phyloP scores from a whole-genome alignment of 106 monocot species.

The Vanilla planifolia region DNA sequence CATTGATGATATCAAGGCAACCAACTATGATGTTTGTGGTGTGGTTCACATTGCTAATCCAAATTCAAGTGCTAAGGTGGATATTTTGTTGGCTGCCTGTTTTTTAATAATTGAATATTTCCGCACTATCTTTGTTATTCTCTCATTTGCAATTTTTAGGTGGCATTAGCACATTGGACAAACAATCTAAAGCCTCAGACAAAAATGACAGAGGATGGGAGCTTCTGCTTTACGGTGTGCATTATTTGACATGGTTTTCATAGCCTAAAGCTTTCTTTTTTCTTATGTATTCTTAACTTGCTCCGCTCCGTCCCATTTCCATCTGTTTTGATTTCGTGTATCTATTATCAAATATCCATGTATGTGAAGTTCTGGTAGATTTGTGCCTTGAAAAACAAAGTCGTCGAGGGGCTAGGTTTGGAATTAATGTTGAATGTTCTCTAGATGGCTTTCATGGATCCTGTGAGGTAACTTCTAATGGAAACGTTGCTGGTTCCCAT shows the following conservation, averaged over 20 bases:
- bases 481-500: too few relatives aligned
- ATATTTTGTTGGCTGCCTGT: neutral
- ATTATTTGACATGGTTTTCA: neutral
- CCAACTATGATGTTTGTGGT: slow-evolving; percentile 81
- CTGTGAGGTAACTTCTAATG: too few relatives aligned
- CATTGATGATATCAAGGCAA: slow-evolving; percentile 72
- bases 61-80: slow-evolving; percentile 73
- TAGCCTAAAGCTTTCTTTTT: neutral
- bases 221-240: slow-evolving; percentile 87
- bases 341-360: too few relatives aligned
- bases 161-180: slow-evolving; percentile 73
- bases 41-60: slow-evolving; percentile 36
- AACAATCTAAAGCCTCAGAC: slow-evolving; percentile 63
- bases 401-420: too few relatives aligned
- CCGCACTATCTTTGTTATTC: neutral
- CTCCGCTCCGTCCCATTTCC: too few relatives aligned
- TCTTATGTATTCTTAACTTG: neutral
- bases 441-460: too few relatives aligned
- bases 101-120: neutral
- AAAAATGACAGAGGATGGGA: slow-evolving; percentile 53
- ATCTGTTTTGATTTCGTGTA: too few relatives aligned
- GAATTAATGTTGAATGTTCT: too few relatives aligned
- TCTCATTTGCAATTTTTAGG: slow-evolving; percentile 12
- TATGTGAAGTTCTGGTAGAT: too few relatives aligned
- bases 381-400: too few relatives aligned